Evolutionary conservation across 331 rosid species (phyloP), one percentile per base, ranked within the genome.

Genomic region (Malus hybrid): DNA sequence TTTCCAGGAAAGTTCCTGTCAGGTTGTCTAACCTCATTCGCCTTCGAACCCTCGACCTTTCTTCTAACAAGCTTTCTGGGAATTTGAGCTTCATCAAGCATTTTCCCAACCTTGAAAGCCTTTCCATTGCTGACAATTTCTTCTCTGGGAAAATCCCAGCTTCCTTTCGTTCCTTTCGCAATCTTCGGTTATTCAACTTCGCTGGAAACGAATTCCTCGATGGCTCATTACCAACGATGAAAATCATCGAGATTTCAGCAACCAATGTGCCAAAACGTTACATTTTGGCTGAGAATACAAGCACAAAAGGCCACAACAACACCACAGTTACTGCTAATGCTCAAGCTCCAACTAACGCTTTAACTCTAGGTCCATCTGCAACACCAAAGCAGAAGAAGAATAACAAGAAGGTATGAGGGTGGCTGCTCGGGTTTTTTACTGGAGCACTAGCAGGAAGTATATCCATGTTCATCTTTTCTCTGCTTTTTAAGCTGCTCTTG

Each of bases 51-150:
- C 86, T 94, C 2, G 97, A 92, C 39, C 44, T 94, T 33, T 88
- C 97, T 3, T 82, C 87, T 53, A 92, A 94, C 53, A 76, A 80
- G 6, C 79, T 94, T 33, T 85, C 92, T 1, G 99, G 97, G 48
- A 83, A 81, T 80, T 81, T 94, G 81, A 84, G 84, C 44, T 92
- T 92, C 89, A 81, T 94, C 83, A 89, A 86, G 73, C 66, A 85
- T 71, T 92, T 94, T 60, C 97, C 96, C 34, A 89, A 94, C 71
- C 22, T 94, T 52, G 97, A 92, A 76, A 84, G 53, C 19, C 97
- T 94, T 58, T 84, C 89, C 11, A 57, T 94, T 4, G 93, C 97
- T 2, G 76, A 92, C 29, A 94, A 94, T 72, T 87, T 80, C 73
- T 90, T 94, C 77, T 82, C 84, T 0, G 97, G 97, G 18, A 85